Conservation (phyloP, 805 yeast species). For the Ogataea trehaloabstinens region DNA sequence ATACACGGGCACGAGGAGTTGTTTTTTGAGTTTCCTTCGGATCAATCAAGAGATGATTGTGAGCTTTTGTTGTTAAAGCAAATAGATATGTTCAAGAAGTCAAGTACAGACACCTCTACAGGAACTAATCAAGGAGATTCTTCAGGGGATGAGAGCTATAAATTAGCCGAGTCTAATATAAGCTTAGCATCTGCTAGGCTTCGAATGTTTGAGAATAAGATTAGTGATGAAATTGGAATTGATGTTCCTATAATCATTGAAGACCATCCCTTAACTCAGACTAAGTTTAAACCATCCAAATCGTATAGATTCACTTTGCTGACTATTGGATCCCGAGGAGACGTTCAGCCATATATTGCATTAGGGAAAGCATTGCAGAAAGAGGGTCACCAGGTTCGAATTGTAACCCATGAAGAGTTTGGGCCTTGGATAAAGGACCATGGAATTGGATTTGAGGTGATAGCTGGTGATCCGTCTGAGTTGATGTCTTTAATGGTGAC, state of each 20-base stretch:
- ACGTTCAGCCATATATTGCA: conserved; percentile 94
- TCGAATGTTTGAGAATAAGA: conserved; percentile 63
- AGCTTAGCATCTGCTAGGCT: conserved; percentile 55
- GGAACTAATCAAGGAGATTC: conserved; percentile 11
- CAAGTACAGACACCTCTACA: conserved; percentile 7
- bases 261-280: conserved; percentile 47
- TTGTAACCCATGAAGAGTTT: conserved; percentile 86
- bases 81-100: conserved; percentile 41
- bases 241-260: conserved; percentile 70
- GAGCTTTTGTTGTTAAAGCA: conserved; percentile 50
- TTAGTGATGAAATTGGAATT: conserved; percentile 57
- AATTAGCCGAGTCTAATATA: conserved; percentile 28
- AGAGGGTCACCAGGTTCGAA: conserved; percentile 83
- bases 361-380: conserved; percentile 71
- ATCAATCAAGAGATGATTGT: conserved; percentile 70
- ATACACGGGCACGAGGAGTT: conserved; percentile 76
- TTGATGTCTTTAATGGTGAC: conserved; percentile 90
- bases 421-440: conserved; percentile 66
- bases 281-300: conserved; percentile 49
- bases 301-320: conserved; percentile 62
- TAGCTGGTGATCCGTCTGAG: conserved; percentile 93
- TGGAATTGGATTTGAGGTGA: conserved; percentile 64
- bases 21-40: conserved; percentile 70
- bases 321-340: conserved; percentile 95
- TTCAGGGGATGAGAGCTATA: conserved; percentile 29